Evolutionary conservation across 1,284 basidiomycete species (phyloP).

Genomic region (Schizophyllum amplum): DNA sequence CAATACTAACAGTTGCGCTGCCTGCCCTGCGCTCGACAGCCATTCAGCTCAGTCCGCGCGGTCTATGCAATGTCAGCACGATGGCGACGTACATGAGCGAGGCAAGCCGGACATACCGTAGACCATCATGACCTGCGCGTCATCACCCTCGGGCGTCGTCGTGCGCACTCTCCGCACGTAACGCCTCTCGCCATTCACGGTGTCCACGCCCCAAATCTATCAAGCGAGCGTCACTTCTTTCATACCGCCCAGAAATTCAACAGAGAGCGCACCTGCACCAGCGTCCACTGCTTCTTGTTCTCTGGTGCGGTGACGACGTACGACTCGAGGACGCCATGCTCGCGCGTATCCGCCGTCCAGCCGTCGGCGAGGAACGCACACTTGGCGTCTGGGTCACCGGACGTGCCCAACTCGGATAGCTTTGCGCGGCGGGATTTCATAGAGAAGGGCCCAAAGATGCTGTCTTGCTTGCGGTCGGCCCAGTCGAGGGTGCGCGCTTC

Average conservation of each 20-base stretch:
- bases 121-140: constrained; percentile 48
- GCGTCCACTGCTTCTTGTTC: constrained; percentile 45
- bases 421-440: background rate
- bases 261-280: constrained; percentile 35
- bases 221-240: background rate
- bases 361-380: constrained; percentile 1
- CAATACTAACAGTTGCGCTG: too few relatives aligned
- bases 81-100: too few relatives aligned
- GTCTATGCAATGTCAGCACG: too few relatives aligned
- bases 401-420: background rate
- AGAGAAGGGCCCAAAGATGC: background rate
- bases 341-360: background rate
- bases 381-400: too few relatives aligned
- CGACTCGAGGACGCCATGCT: constrained; percentile 12
- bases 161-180: constrained; percentile 58
- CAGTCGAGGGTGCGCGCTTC: background rate
- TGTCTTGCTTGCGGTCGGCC: background rate
- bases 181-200: constrained; percentile 48
- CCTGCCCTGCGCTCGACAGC: too few relatives aligned
- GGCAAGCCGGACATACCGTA: too few relatives aligned
- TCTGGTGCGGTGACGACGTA: constrained; percentile 45
- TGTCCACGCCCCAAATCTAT: constrained; percentile 67
- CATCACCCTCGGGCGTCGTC: constrained; percentile 51
- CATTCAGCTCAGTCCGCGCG: too few relatives aligned
- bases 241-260: constrained; percentile 1